Evolutionary conservation across 805 yeast genomes (phyloP), one percentile per base, ranked within the genome.

Genomic region (Ogataea trehalophila): DNA sequence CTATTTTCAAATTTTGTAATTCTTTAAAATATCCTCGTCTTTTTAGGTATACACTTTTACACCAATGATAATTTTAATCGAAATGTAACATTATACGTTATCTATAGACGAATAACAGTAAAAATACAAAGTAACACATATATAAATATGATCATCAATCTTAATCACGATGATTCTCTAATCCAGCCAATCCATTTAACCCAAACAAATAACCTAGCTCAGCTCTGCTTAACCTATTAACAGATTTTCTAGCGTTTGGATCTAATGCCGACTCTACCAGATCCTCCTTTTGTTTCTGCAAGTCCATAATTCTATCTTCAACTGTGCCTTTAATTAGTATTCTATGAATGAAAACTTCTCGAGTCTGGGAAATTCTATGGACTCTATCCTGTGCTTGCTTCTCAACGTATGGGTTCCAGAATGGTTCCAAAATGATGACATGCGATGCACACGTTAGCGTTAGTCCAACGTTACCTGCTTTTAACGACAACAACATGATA

Each of bases 391-490:
- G 88, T 0, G 99, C 99, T 69, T 94, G 99, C 42, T 88, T 96
- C 67, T 94, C 98, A 8, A 92, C 96, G 64, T 77, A 94, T 2
- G 98, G 98, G 61, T 94, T 94, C 99, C 99, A 94, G 65, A 90
- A 94, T 16, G 98, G 97, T 64, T 94, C 99, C 71, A 88, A 76
- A 13, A 94, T 77, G 41, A 94, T 80, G 13, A 91, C 96, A 64
- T 89, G 97, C 35, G 88, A 85, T 1, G 99, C 99, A 69, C 95
- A 87, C 0, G 97, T 94, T 55, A 94, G 74, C 0, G 98, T 94
- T 50, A 94, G 73, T 2, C 99, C 99, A 13, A 91, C 95, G 62
- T 91, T 91, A 56, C 99, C 98, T 1, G 98, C 97, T 60, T 86
- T 86, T 61, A 92, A 74, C 0, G 97, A 88, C 22, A 89, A 75